phyloP scores from a whole-genome alignment of 176 grass and related monocot genomes.

The Avena eriantha region DNA sequence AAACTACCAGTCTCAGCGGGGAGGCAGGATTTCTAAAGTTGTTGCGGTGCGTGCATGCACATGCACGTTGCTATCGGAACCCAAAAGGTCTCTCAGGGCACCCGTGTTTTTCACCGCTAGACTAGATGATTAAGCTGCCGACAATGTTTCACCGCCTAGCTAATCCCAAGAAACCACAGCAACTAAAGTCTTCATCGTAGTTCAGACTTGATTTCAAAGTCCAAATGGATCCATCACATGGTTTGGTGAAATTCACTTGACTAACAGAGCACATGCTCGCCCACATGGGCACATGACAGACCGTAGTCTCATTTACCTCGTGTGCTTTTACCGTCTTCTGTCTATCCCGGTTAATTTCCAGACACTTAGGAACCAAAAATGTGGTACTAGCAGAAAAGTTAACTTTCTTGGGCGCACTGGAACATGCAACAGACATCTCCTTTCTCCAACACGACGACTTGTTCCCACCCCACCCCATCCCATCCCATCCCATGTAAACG shows the following conservation, averaged over 20 bases:
- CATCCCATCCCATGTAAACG: slow-evolving; percentile 24
- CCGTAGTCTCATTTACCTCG: background rate
- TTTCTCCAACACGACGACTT: slow-evolving; percentile 10
- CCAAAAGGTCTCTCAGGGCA: slow-evolving; percentile 6
- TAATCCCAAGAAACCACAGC: background rate
- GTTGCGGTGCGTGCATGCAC: slow-evolving; percentile 29
- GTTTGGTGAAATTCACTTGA: background rate
- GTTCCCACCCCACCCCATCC: background rate
- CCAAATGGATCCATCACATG: slow-evolving; percentile 9
- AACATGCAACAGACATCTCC: background rate
- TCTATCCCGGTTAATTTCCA: background rate
- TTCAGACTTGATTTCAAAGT: slow-evolving; percentile 2
- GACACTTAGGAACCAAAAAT: background rate
- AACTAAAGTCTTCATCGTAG: background rate
- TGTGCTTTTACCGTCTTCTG: background rate
- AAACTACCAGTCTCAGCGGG: background rate
- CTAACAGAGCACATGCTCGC: background rate
- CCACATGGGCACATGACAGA: slow-evolving; percentile 32
- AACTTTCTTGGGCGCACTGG: background rate
- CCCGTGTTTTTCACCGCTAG: slow-evolving; percentile 8
- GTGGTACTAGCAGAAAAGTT: background rate
- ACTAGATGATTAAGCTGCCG: slow-evolving; percentile 21
- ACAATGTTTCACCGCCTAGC: slow-evolving; percentile 36
- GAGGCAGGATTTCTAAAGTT: slow-evolving; percentile 38
- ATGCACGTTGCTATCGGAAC: slow-evolving; percentile 26